Percentiles rank a stretch among this genome's conserved stretches.
phyloP scores from a whole-genome alignment of 495 filamentous ascomycete genomes.

The Acidomyces sp. region DNA sequence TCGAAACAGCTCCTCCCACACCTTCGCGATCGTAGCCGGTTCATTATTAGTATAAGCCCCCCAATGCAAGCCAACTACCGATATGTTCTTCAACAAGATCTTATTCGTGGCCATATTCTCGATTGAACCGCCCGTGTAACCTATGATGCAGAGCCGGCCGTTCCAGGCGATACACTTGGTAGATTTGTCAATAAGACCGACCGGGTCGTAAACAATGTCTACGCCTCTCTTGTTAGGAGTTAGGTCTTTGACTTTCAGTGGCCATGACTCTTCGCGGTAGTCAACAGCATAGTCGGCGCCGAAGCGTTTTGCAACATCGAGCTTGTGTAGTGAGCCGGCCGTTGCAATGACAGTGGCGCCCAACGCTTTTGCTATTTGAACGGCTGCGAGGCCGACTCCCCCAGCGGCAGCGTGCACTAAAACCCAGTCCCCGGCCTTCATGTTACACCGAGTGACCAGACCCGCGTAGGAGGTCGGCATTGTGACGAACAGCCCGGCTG shows the following conservation, averaged over 20 bases:
- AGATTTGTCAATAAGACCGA: conserved; percentile 69
- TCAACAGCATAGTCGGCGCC: conserved; percentile 76
- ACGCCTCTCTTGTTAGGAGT: conserved; percentile 60
- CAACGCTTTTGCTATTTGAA: conserved; percentile 84
- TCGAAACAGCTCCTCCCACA: conserved; percentile 72
- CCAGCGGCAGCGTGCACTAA: conserved; percentile 88
- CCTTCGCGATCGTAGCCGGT: conserved; percentile 50
- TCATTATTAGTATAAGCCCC: conserved; percentile 67
- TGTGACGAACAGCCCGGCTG: conserved; percentile 82
- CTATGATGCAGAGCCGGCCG: conserved; percentile 72
- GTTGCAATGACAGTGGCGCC: conserved; percentile 86
- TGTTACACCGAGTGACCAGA: conserved; percentile 59
- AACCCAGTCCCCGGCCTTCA: conserved; percentile 72
- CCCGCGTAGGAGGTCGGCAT: conserved; percentile 82
- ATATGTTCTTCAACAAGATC: conserved; percentile 88
- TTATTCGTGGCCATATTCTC: conserved; percentile 89
- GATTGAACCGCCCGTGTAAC: conserved; percentile 78
- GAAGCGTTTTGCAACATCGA: conserved; percentile 61
- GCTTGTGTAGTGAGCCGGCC: conserved; percentile 62
- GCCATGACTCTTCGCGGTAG: conserved; percentile 61
- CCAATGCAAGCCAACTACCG: conserved; percentile 82
- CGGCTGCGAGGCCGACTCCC: conserved; percentile 80
- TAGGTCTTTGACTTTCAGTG: conserved; percentile 61
- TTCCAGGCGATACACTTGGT: conserved; percentile 89
- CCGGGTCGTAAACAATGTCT: conserved; percentile 84